Conservation (phyloP, 2,329 filamentous ascomycete genomes). For the Ascosphaera pollenicola region DNA sequence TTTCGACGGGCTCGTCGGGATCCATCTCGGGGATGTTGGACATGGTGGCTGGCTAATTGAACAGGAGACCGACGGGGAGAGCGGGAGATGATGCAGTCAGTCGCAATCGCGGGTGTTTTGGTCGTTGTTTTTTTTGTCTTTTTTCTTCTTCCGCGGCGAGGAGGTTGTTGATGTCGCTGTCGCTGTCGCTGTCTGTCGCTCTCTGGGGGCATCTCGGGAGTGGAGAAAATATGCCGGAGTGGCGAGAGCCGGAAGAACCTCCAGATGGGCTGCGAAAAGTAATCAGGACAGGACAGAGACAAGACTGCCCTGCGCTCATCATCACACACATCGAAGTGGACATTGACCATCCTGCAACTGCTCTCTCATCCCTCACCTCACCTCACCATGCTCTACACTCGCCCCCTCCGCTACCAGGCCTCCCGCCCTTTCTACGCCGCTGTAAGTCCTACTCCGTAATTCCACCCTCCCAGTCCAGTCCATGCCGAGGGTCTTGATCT, state of each 20-base stretch:
- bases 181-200: neutral
- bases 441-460: neutral
- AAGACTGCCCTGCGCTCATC: neutral
- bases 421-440: neutral
- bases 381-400: neutral
- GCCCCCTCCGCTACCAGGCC: neutral
- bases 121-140: neutral
- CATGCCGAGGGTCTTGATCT: too few species aligned
- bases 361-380: neutral
- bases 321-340: neutral
- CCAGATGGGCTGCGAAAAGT: neutral
- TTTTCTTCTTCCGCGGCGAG: too few species aligned
- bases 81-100: neutral
- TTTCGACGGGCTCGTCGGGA: constrained; percentile 56
- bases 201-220: neutral
- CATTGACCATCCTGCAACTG: neutral
- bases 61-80: neutral
- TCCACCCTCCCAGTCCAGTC: too few species aligned
- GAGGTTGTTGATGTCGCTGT: too few species aligned
- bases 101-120: neutral
- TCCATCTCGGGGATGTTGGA: constrained; percentile 37
- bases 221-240: neutral
- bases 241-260: neutral
- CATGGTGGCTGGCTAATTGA: constrained; percentile 40
- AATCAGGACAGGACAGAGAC: neutral